Conservation (phyloP, 2,329 filamentous ascomycete species). For the Phyllosticta citribraziliensis region DNA sequence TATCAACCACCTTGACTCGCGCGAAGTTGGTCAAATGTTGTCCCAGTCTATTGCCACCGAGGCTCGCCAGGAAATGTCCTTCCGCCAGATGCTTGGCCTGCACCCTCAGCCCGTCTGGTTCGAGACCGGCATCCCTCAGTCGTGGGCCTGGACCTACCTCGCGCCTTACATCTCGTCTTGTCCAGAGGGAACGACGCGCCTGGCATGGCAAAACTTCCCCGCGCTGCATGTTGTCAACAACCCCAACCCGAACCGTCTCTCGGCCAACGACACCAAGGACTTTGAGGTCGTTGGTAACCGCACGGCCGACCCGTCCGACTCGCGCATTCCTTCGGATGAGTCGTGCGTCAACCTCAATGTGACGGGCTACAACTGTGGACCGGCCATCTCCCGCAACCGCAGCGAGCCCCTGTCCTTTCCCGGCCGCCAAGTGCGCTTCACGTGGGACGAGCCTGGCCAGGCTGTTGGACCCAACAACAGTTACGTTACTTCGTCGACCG, state of each 20-base stretch:
- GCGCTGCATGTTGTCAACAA: constrained; percentile 63
- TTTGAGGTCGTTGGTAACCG: constrained; percentile 57
- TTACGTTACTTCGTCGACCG: constrained; percentile 57
- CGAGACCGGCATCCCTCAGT: constrained; percentile 68
- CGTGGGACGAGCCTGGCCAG: constrained; percentile 62
- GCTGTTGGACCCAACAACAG: constrained; percentile 71
- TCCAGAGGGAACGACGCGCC: constrained; percentile 59
- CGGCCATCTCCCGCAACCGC: constrained; percentile 59
- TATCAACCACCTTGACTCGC: constrained; percentile 65
- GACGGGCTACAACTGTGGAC: constrained; percentile 47
- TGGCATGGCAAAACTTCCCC: constrained; percentile 81
- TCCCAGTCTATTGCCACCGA: constrained; percentile 70
- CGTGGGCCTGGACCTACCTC: constrained; percentile 73
- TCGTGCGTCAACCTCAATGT: constrained; percentile 49
- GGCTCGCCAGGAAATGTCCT: constrained; percentile 73
- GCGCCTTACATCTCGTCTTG: constrained; percentile 74
- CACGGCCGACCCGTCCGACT: constrained; percentile 45
- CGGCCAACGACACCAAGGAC: constrained; percentile 49
- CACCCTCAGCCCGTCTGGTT: constrained; percentile 81
- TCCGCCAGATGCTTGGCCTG: constrained; percentile 71
- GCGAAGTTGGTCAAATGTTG: constrained; percentile 62
- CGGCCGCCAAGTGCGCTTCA: constrained; percentile 59
- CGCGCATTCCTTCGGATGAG: constrained; percentile 36
- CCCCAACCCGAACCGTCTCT: constrained; percentile 60
- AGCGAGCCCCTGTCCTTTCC: constrained; percentile 63